These are phyloP conservation scores for Aspergillus tamarii DNA, from an alignment of 2,329 filamentous ascomycete genomes.

Conservation along the genomic window DNA sequence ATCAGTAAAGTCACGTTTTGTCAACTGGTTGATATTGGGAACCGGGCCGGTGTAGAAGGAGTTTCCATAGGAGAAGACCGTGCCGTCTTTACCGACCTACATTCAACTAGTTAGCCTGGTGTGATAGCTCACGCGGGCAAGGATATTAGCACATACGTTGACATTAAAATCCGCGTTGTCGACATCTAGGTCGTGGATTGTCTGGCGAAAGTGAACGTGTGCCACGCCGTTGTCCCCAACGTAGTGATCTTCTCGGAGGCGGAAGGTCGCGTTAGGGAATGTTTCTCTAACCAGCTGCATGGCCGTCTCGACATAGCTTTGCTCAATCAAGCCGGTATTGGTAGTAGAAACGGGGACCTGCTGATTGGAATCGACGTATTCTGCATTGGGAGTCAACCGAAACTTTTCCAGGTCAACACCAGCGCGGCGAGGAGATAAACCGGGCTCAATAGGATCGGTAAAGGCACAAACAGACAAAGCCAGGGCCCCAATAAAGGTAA, in stretches of 20 bases:
- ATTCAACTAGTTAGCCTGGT: neutral
- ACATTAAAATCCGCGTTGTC: conserved; percentile 21
- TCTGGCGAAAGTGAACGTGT: conserved; percentile 20
- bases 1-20: conserved; percentile 5
- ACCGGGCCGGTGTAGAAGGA: conserved; percentile 18
- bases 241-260: conserved; percentile 18
- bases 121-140: rapidly evolving
- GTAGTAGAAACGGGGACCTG: neutral
- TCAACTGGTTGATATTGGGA: conserved; percentile 2
- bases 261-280: conserved; percentile 10
- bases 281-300: conserved; percentile 7
- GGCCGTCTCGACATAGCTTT: conserved; percentile 14
- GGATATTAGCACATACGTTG: conserved; percentile 9
- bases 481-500: conserved; percentile 2
- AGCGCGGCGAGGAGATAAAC: neutral
- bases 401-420: conserved; percentile 9
- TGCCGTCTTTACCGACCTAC: conserved; percentile 19
- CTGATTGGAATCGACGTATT: conserved; percentile 3
- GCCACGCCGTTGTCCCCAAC: conserved; percentile 19
- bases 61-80: conserved; percentile 20
- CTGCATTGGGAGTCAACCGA: conserved; percentile 5
- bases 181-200: conserved; percentile 15
- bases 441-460: neutral
- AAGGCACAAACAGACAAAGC: conserved; percentile 4
- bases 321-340: neutral